These are phyloP conservation scores for Knufia petricola DNA, from an alignment of 2,329 filamentous ascomycete genomes.

Conservation along the genomic window DNA sequence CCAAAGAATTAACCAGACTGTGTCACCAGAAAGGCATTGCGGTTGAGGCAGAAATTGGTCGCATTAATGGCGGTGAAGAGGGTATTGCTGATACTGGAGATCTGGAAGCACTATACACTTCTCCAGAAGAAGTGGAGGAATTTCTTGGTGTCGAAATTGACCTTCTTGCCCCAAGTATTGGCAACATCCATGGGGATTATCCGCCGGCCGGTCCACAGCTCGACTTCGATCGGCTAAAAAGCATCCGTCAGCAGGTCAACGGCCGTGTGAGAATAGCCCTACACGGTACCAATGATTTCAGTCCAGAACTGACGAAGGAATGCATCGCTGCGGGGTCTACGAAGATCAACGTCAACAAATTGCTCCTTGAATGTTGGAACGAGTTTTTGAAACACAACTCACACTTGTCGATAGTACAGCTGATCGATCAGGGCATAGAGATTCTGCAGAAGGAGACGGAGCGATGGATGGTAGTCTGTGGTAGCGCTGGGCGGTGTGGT, in stretches of 20 bases:
- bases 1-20: conserved; percentile 23
- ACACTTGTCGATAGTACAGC: conserved; percentile 28
- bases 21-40: conserved; percentile 25
- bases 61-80: conserved; percentile 28
- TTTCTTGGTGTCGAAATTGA: conserved; percentile 26
- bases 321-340: conserved; percentile 46
- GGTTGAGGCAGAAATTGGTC: conserved; percentile 27
- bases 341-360: conserved; percentile 51
- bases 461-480: conserved; percentile 41
- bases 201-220: conserved; percentile 21
- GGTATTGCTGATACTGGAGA: conserved; percentile 26
- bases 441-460: conserved; percentile 36
- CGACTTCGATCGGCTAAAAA: conserved; percentile 23
- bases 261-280: conserved; percentile 39
- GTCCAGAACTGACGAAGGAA: conserved; percentile 38
- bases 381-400: conserved; percentile 34
- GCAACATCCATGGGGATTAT: conserved; percentile 29
- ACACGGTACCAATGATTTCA: conserved; percentile 50
- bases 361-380: conserved; percentile 27
- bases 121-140: conserved; percentile 52
- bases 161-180: conserved; percentile 26
- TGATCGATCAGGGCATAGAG: conserved; percentile 40
- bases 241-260: conserved; percentile 28
- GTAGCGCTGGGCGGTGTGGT: conserved; percentile 35
- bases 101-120: conserved; percentile 45